Evolutionary conservation across 768 basidiomycete species (phyloP).

Genomic region (Leccinum ochraceum): DNA sequence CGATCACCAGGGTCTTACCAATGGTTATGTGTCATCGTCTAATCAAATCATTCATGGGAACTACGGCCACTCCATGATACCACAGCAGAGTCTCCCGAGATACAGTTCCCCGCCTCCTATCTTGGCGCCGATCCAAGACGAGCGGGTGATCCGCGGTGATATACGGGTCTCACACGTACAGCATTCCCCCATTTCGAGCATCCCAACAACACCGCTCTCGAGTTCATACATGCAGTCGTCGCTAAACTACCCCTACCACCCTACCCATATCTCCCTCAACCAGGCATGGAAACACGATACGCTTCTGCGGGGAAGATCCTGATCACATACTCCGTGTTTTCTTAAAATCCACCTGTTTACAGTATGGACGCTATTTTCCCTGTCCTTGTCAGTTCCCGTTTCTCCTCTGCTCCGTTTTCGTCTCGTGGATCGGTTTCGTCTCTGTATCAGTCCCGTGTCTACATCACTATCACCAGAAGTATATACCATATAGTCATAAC

Average conservation of each 20-base stretch:
- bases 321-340: not conserved
- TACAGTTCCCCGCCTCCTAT: constrained; percentile 56
- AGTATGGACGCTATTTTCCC: constrained; percentile 1
- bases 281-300: constrained; percentile 51
- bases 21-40: constrained; percentile 35
- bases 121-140: constrained; percentile 55
- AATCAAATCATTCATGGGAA: constrained; percentile 28
- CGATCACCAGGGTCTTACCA: constrained; percentile 32
- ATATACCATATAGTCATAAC: constrained; percentile 33
- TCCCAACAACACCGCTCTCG: constrained; percentile 33
- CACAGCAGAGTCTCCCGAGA: constrained; percentile 31
- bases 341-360: not conserved
- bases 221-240: constrained; percentile 45
- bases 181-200: constrained; percentile 33
- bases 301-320: constrained; percentile 39
- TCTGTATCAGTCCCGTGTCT: constrained; percentile 26
- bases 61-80: constrained; percentile 24
- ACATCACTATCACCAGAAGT: constrained; percentile 31
- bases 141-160: constrained; percentile 34
- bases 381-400: constrained; percentile 1
- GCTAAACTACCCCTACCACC: constrained; percentile 43
- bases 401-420: constrained; percentile 12
- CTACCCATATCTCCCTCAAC: constrained; percentile 37
- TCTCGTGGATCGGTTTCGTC: constrained; percentile 17
- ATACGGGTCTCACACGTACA: constrained; percentile 33